Base-by-base conservation (phyloP, 2,329 filamentous ascomycete genomes). In the Sarocladiaceae sp. region DNA sequence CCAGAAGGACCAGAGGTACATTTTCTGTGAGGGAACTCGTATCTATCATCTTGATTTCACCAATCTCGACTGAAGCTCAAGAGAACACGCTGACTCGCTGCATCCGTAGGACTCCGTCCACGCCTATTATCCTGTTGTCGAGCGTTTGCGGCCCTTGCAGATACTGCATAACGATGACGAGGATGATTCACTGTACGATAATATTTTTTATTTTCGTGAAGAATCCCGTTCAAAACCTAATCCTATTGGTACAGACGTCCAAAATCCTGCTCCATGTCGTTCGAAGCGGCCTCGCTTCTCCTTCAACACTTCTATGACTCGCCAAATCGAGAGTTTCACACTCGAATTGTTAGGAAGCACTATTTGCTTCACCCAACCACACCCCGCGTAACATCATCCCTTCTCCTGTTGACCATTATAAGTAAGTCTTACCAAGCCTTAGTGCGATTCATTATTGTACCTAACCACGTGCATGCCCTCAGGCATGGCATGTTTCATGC, bases 151-250 rank as follows among this genome's bases (percentile, higher is more conserved):
- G 37, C 37, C 37, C 20, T 15, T 40, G 6, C 37, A 40, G 37
- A 20, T 40, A 5, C 37, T 40, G 17, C 37, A 40, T 40, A 17
- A 23, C 37, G 13, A 40, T 20, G 37, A 40, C 7, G 37, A 40
- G 23, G 37, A 40, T 40, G 37, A 40, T 40, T 40, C 18, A 40
- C 20, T 40, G 37, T 40, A 40, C 3, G 37, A 40, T 37, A 37
- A 6, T 6, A n/a, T 17, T 11, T 37, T n/a, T 11, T 17, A 37
- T 12, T 6, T 37, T 37, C 18, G 37, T 36, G 33, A 36, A 36
- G 8, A n/a, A 12, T 36, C 5, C 33, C 33, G 15, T 8, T 36
- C 18, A 36, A 5, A 36, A 36, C 8, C 15, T 36, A n/a, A 36
- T n/a, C 6, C 37, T 40, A 3, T 22, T 40, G n/a, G n/a, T n/a